A percentile compares a stretch with the other conserved stretches of the same genome.
Conservation (phyloP, 129 eudicot species). For the Cynara cardunculus region DNA sequence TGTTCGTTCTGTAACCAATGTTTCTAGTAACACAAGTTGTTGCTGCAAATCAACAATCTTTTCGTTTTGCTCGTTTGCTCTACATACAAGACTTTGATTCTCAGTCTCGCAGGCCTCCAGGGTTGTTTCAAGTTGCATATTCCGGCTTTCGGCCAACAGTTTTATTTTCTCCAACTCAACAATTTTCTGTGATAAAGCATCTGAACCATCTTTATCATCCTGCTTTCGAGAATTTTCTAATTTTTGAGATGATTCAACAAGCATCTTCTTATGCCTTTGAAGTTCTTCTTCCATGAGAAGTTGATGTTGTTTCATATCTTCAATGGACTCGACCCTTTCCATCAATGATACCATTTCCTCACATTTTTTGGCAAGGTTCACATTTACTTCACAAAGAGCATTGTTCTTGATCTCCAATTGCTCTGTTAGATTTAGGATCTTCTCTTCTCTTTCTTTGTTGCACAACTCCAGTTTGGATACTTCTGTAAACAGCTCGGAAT, state of each 20-base stretch:
- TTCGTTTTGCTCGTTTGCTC: constrained; percentile 36
- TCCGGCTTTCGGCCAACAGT: constrained; percentile 34
- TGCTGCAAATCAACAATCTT: constrained; percentile 35
- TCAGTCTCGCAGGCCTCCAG: constrained; percentile 27
- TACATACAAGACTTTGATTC: constrained; percentile 29
- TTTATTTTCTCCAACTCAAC: constrained; percentile 39
- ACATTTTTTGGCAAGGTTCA: constrained; percentile 25
- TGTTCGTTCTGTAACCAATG: constrained; percentile 26
- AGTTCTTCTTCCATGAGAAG: constrained; percentile 34
- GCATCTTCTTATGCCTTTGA: constrained; percentile 30
- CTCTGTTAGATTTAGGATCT: constrained; percentile 29
- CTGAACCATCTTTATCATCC: constrained; percentile 2
- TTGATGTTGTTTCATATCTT: constrained; percentile 24
- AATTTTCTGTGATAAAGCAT: constrained; percentile 31
- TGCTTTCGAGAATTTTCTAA: constrained; percentile 38
- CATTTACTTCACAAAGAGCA: constrained; percentile 25
- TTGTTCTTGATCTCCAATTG: constrained; percentile 33
- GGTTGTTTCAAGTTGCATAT: constrained; percentile 28
- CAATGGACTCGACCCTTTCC: constrained; percentile 33
- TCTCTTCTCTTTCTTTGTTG: constrained; percentile 34
- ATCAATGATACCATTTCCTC: constrained; percentile 33
- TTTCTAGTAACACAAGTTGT: constrained; percentile 32
- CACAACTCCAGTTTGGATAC: constrained; percentile 22
- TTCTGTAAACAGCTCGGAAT: constrained; percentile 25
- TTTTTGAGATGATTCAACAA: constrained; percentile 35